Percentiles rank a stretch among this genome's conserved stretches.
Evolutionary conservation across 2,329 filamentous ascomycete genomes (phyloP).

Genomic region (Cladophialophora exuberans): DNA sequence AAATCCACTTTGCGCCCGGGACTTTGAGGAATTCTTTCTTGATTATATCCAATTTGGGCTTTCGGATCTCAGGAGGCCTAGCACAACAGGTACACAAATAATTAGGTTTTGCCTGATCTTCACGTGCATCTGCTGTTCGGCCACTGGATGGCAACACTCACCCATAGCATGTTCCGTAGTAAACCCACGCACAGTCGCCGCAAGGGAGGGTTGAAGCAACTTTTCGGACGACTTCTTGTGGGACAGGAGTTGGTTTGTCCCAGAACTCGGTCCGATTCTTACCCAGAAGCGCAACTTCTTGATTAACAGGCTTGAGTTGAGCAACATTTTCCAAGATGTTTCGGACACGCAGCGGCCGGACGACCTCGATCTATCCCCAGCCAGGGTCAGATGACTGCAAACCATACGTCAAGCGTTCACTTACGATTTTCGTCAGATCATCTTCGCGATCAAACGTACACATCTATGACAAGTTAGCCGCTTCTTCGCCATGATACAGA

Average conservation of each 20-base stretch:
- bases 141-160: too few relatives aligned
- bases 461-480: slow-evolving; percentile 53
- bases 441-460: slow-evolving; percentile 49
- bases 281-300: slow-evolving; percentile 38
- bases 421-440: slow-evolving; percentile 40
- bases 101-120: too few relatives aligned
- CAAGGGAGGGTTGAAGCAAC: slow-evolving; percentile 34
- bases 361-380: slow-evolving; percentile 37
- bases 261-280: slow-evolving; percentile 36
- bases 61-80: slow-evolving; percentile 26
- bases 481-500: not conserved
- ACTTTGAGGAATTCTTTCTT: slow-evolving; percentile 36
- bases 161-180: slow-evolving; percentile 39
- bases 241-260: slow-evolving; percentile 31
- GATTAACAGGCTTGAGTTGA: slow-evolving; percentile 37
- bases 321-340: slow-evolving; percentile 38
- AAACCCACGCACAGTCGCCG: slow-evolving; percentile 37
- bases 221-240: slow-evolving; percentile 36
- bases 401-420: not conserved
- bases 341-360: slow-evolving; percentile 38
- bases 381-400: not conserved
- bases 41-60: slow-evolving; percentile 36
- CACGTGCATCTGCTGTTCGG: too few relatives aligned
- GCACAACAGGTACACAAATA: too few relatives aligned
- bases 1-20: slow-evolving; percentile 38